These are phyloP conservation scores for Avena atlantica DNA, from an alignment of 176 grass and related monocot species.

Conservation along the genomic window DNA sequence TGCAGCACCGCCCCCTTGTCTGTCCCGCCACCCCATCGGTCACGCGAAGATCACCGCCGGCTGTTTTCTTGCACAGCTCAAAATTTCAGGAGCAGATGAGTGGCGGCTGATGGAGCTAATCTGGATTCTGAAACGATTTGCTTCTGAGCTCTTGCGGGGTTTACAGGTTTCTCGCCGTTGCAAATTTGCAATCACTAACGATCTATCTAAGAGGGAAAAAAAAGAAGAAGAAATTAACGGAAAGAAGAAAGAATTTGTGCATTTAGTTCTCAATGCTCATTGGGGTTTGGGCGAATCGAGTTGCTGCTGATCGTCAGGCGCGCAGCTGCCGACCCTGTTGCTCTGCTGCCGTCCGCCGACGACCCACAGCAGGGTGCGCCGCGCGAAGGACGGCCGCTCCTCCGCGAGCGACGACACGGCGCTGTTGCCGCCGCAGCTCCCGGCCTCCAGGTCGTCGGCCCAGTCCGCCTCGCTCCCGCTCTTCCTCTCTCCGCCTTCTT, in stretches of 20 bases:
- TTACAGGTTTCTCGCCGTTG: slow-evolving; percentile 45
- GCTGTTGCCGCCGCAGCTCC: slow-evolving; percentile 63
- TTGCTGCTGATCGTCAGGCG: slow-evolving; percentile 15
- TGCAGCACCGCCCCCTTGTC: background rate
- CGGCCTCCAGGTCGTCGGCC: slow-evolving; percentile 67
- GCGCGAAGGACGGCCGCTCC: slow-evolving; percentile 80
- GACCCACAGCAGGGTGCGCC: slow-evolving; percentile 86
- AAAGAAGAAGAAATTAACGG: background rate
- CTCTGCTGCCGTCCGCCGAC: slow-evolving; percentile 68
- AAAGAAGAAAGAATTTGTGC: slow-evolving; percentile 20
- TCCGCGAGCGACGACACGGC: slow-evolving; percentile 57
- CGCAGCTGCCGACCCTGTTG: slow-evolving; percentile 57
- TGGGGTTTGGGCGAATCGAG: slow-evolving; percentile 1
- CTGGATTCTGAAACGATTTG: background rate
- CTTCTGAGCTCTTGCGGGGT: background rate
- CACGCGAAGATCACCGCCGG: background rate
- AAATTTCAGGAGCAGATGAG: background rate
- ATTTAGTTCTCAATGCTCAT: background rate
- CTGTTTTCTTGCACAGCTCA: background rate
- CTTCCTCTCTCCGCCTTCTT: slow-evolving; percentile 37
- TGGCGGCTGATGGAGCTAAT: background rate
- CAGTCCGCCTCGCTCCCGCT: slow-evolving; percentile 66
- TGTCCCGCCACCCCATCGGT: slow-evolving; percentile 16
- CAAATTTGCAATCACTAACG: background rate
- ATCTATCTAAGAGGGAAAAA: background rate